Evolutionary conservation across 352 stramenopile genomes (phyloP).

Genomic region (Phytophthora rubi): DNA sequence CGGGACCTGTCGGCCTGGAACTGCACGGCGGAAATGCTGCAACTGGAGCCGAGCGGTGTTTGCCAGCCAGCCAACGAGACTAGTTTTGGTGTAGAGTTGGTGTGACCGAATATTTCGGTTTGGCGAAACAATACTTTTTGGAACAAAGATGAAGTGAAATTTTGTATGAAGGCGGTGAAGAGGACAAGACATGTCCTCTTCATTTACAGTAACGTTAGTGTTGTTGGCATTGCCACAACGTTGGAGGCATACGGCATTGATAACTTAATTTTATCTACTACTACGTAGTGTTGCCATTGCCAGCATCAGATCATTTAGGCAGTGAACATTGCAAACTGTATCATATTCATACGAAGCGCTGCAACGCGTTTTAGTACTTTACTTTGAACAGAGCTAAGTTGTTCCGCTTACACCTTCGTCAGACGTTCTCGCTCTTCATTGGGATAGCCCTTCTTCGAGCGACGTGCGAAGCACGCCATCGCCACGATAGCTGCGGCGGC

Average conservation of each 20-base stretch:
- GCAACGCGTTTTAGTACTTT: slow-evolving; percentile 15
- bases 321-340: neutral
- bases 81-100: neutral
- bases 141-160: neutral
- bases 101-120: neutral
- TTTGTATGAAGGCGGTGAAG: neutral
- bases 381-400: slow-evolving; percentile 10
- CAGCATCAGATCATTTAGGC: neutral
- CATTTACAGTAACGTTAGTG: too few relatives aligned
- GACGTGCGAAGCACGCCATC: slow-evolving; percentile 70
- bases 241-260: too few relatives aligned
- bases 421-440: slow-evolving; percentile 20
- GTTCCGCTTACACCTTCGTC: slow-evolving; percentile 25
- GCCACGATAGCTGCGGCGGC: slow-evolving; percentile 57
- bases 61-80: slow-evolving; percentile 27
- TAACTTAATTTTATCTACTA: too few relatives aligned
- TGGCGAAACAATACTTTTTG: neutral
- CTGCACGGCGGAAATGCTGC: slow-evolving; percentile 14
- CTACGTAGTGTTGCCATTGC: neutral
- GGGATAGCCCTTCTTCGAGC: slow-evolving; percentile 31
- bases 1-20: neutral
- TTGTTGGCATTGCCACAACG: neutral
- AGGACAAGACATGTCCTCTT: neutral
- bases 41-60: slow-evolving; percentile 18
- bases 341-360: slow-evolving; percentile 17